Conservation (phyloP, 192 early-diverging fungal species). For the Mortierella hygrophila region DNA sequence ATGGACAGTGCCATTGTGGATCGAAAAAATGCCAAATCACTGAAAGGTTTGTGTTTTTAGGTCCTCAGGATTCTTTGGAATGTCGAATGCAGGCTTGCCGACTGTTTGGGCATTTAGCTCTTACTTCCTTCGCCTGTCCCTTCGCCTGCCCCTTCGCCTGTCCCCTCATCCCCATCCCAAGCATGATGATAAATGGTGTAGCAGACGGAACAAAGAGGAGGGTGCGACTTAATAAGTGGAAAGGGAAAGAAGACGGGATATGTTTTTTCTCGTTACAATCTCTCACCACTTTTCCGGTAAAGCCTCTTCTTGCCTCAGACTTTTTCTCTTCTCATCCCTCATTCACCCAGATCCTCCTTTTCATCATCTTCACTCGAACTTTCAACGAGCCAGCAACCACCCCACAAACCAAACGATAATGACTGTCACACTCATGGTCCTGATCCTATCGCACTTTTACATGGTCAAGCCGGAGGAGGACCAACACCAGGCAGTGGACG, state of each 20-base stretch:
- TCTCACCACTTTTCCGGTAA: background rate
- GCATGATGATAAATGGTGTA: background rate
- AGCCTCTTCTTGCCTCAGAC: background rate
- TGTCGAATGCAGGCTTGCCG: background rate
- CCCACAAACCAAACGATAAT: background rate
- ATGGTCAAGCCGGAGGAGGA: slow-evolving; percentile 28
- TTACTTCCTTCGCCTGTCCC: background rate
- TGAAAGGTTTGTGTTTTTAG: background rate
- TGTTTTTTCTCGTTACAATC: background rate
- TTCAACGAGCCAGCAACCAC: background rate
- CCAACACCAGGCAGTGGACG: background rate
- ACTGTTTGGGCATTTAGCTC: background rate
- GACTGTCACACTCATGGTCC: slow-evolving; percentile 14
- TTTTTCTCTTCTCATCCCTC: background rate
- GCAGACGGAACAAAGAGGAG: background rate
- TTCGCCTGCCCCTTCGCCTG: background rate
- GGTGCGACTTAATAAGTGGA: no score
- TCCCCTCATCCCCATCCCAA: background rate
- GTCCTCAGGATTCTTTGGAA: background rate
- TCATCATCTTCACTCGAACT: background rate
- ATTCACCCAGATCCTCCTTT: background rate
- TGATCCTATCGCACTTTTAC: slow-evolving; percentile 43
- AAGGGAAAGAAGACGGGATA: background rate
- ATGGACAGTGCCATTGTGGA: no score
- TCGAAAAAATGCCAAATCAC: no score